A percentile compares a stretch with the other conserved stretches of the same genome.
Evolutionary conservation across 2,329 filamentous ascomycete genomes (phyloP).

Genomic region (Xylogone sp.): DNA sequence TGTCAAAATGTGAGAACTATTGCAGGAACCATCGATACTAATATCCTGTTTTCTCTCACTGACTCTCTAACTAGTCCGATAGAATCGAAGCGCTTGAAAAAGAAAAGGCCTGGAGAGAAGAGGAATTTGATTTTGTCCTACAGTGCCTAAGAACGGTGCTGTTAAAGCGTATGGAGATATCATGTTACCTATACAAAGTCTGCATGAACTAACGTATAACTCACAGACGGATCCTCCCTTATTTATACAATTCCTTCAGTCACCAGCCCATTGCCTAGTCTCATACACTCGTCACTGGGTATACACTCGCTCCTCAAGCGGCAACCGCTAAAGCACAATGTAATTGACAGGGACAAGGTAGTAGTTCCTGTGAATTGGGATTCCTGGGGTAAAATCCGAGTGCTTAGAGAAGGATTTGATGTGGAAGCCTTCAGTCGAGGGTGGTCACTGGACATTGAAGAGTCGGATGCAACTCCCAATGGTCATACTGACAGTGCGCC

Average conservation of each 20-base stretch:
- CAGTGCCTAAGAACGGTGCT: constrained; percentile 89
- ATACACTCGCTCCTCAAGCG: constrained; percentile 80
- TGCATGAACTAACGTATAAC: constrained; percentile 7
- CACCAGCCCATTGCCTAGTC: constrained; percentile 70
- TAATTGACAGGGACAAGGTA: constrained; percentile 91
- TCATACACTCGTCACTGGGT: constrained; percentile 81
- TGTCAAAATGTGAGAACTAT: constrained; percentile 74
- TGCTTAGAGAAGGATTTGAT: constrained; percentile 87
- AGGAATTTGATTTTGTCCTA: constrained; percentile 92
- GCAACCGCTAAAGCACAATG: constrained; percentile 79
- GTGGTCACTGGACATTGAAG: constrained; percentile 82
- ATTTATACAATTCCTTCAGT: constrained; percentile 80
- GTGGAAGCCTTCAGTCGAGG: constrained; percentile 80
- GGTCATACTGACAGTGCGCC: constrained; percentile 15
- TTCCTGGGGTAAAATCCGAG: constrained; percentile 94
- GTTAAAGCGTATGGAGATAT: constrained; percentile 65
- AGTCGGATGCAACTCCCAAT: constrained; percentile 36
- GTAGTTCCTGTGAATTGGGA: constrained; percentile 97
- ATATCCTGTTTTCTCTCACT: no score
- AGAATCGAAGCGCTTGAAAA: constrained; percentile 77
- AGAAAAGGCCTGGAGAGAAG: constrained; percentile 89
- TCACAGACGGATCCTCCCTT: constrained; percentile 72
- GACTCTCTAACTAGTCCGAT: constrained; percentile 17
- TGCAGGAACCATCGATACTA: not conserved
- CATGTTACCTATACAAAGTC: not conserved